Evolutionary conservation across 2,329 filamentous ascomycete genomes (phyloP).

Genomic region (Seiridium unicorne): DNA sequence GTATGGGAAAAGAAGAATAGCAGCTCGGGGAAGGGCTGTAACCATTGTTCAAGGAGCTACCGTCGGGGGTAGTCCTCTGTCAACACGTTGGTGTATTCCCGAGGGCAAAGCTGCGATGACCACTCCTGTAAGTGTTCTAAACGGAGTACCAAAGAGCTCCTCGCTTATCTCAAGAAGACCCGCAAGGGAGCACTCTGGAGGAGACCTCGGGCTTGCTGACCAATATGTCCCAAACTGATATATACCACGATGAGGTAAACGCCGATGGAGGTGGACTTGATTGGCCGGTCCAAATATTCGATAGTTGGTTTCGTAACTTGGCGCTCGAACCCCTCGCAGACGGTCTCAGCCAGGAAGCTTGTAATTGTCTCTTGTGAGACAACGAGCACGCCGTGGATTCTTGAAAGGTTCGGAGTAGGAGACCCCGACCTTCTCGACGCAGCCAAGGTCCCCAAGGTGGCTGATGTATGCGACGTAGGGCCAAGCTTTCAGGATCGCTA

Average conservation of each 20-base stretch:
- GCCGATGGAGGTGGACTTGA: conserved; percentile 47
- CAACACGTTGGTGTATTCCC: too few relatives aligned
- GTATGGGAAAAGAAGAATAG: conserved; percentile 7
- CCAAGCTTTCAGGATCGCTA: conserved; percentile 47
- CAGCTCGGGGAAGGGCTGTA: too few relatives aligned
- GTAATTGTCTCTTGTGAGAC: conserved; percentile 40
- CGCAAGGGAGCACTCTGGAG: too few relatives aligned
- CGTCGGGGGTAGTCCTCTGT: too few relatives aligned
- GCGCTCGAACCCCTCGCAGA: conserved; percentile 32
- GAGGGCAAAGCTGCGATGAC: too few relatives aligned
- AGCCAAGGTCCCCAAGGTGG: conserved; percentile 28
- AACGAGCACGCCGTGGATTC: conserved; percentile 39
- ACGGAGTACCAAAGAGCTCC: too few relatives aligned
- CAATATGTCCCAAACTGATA: conserved; percentile 52
- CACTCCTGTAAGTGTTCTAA: too few relatives aligned
- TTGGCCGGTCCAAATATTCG: conserved; percentile 55
- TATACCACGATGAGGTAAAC: conserved; percentile 47
- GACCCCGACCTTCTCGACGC: conserved; percentile 41
- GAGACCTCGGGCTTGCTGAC: too few relatives aligned
- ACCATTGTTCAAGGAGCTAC: too few relatives aligned
- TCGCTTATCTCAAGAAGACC: too few relatives aligned
- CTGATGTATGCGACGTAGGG: conserved; percentile 45
- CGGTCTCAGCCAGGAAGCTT: conserved; percentile 44
- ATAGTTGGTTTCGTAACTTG: conserved; percentile 43
- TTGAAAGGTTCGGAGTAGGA: conserved; percentile 52